Evolutionary conservation across 306 rosid species (phyloP).

Genomic region (Cucumis hystrix): DNA sequence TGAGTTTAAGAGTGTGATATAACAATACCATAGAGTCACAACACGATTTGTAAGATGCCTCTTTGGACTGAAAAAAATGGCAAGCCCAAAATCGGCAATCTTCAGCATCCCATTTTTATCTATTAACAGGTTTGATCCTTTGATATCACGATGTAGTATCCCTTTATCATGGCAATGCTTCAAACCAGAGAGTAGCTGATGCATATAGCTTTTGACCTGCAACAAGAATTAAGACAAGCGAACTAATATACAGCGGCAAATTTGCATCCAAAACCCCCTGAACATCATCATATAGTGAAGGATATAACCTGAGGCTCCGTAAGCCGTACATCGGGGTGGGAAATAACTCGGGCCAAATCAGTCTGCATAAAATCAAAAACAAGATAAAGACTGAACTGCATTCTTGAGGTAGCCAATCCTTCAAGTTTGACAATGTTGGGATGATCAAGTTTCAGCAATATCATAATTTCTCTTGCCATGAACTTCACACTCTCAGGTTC

Average conservation of each 20-base stretch:
- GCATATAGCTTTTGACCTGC: slow-evolving; percentile 91
- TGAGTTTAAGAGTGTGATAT: neutral
- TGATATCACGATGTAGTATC: slow-evolving; percentile 79
- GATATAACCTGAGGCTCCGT: slow-evolving; percentile 73
- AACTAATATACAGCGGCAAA: neutral
- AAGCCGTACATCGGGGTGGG: slow-evolving; percentile 35
- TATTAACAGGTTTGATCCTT: slow-evolving; percentile 76
- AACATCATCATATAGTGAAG: neutral
- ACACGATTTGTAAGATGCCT: slow-evolving; percentile 72
- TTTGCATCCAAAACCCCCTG: slow-evolving; percentile 8
- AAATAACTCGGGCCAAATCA: slow-evolving; percentile 58
- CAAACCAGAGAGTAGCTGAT: slow-evolving; percentile 82
- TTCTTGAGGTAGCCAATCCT: slow-evolving; percentile 89
- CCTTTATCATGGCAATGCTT: slow-evolving; percentile 86
- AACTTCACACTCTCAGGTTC: slow-evolving; percentile 80
- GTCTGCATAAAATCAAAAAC: slow-evolving; percentile 87
- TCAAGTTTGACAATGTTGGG: slow-evolving; percentile 71
- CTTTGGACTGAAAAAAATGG: slow-evolving; percentile 41
- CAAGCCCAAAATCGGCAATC: slow-evolving; percentile 92
- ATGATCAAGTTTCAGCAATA: slow-evolving; percentile 67
- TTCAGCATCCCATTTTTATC: slow-evolving; percentile 69
- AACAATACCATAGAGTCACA: slow-evolving; percentile 46
- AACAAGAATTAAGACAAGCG: slow-evolving; percentile 18
- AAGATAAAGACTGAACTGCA: slow-evolving; percentile 82
- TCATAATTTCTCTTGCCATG: slow-evolving; percentile 84